phyloP scores from a whole-genome alignment of 768 basidiomycete genomes.

The Antrodiella citrinella region DNA sequence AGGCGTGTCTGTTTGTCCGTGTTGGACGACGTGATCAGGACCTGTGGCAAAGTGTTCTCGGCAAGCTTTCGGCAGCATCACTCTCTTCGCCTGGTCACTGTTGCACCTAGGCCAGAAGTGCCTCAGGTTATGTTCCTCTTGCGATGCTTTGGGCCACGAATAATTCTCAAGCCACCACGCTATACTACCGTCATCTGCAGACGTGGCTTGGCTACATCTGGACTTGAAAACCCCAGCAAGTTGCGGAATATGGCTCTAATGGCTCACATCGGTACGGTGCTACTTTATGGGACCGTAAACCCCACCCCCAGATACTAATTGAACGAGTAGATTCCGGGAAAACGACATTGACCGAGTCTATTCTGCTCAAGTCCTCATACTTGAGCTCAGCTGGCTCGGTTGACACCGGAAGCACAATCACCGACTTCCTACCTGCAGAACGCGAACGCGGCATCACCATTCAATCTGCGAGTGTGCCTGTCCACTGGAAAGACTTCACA shows the following conservation, averaged over 20 bases:
- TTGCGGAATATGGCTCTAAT: constrained; percentile 79
- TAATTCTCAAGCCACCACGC: background rate
- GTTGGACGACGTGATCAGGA: background rate
- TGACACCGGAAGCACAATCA: constrained; percentile 85
- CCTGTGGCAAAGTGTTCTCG: background rate
- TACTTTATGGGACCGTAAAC: no score
- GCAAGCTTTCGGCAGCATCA: background rate
- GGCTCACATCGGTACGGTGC: constrained; percentile 71
- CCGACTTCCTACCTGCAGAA: constrained; percentile 85
- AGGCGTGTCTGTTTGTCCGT: background rate
- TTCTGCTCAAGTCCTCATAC: constrained; percentile 68
- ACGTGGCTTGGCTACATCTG: constrained; percentile 11
- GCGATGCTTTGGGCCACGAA: background rate
- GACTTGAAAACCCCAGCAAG: constrained; percentile 27
- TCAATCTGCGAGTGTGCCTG: constrained; percentile 86
- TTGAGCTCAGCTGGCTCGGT: constrained; percentile 71
- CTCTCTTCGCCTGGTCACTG: background rate
- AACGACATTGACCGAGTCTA: constrained; percentile 84
- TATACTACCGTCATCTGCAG: background rate
- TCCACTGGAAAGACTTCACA: constrained; percentile 76
- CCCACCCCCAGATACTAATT: no score
- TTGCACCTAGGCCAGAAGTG: background rate
- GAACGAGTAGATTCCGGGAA: constrained; percentile 91
- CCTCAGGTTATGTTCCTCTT: background rate
- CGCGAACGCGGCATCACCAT: constrained; percentile 88